Conservation (phyloP, 345 rosid genomes). For the Populus davidiana region DNA sequence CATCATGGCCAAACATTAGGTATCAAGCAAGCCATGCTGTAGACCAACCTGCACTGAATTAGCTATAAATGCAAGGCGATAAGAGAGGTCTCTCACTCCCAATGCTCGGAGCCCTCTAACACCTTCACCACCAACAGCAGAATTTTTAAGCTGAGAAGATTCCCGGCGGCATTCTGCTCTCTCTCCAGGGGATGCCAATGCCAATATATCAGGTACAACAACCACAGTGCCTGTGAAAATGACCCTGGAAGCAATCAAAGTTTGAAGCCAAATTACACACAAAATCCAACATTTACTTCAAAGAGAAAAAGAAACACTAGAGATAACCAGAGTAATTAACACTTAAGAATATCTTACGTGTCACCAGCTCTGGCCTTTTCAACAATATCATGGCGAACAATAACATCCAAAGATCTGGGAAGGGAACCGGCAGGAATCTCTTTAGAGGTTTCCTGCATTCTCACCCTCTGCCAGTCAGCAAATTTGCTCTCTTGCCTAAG, state of each 20-base stretch:
- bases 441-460: slow-evolving; percentile 96
- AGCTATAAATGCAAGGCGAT: slow-evolving; percentile 88
- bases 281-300: neutral
- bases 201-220: slow-evolving; percentile 88
- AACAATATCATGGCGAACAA: slow-evolving; percentile 92
- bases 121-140: slow-evolving; percentile 69
- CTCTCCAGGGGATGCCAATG: slow-evolving; percentile 93
- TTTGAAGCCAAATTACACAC: neutral
- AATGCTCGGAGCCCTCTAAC: slow-evolving; percentile 78
- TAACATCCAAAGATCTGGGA: slow-evolving; percentile 88
- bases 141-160: slow-evolving; percentile 58
- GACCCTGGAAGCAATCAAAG: slow-evolving; percentile 51
- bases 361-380: slow-evolving; percentile 99
- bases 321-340: neutral
- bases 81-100: slow-evolving; percentile 94
- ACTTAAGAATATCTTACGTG: slow-evolving; percentile 49
- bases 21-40: slow-evolving; percentile 5
- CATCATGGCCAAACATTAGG: neutral
- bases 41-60: slow-evolving; percentile 87
- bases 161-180: slow-evolving; percentile 83
- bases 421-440: slow-evolving; percentile 98
- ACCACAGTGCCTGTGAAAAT: slow-evolving; percentile 87
- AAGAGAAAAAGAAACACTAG: neutral
- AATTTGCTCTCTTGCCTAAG: slow-evolving; percentile 95
- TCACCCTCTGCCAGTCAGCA: slow-evolving; percentile 97